Conservation (phyloP, 2,329 filamentous ascomycete genomes). For the Neonectria coccinea region DNA sequence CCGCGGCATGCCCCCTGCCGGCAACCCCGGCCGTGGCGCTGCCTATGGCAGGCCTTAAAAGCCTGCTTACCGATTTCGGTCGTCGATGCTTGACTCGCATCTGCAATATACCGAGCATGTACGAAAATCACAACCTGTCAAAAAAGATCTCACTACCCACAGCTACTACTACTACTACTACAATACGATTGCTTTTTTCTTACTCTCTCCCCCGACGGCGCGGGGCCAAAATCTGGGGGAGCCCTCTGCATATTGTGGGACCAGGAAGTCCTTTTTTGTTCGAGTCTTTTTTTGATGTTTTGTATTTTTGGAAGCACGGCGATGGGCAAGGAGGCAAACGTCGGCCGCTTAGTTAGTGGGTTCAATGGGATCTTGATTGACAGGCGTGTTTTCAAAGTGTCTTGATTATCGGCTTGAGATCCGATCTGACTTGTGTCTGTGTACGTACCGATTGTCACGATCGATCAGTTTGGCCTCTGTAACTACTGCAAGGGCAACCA, state of each 20-base stretch:
- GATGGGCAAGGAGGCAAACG: constrained; percentile 44
- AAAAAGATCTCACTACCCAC: constrained; percentile 27
- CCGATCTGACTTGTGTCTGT: neutral
- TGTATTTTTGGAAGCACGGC: constrained; percentile 42
- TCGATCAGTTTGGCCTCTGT: neutral
- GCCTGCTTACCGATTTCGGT: neutral
- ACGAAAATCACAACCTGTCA: constrained; percentile 38
- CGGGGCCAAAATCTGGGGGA: constrained; percentile 20
- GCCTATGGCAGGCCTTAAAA: constrained; percentile 50
- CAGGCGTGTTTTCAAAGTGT: constrained; percentile 10
- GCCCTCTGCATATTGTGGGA: constrained; percentile 26
- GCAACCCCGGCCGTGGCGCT: constrained; percentile 51
- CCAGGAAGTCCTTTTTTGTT: constrained; percentile 30
- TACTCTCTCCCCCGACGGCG: constrained; percentile 1
- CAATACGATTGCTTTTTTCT: constrained; percentile 18
- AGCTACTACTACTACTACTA: constrained; percentile 12
- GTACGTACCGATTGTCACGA: neutral
- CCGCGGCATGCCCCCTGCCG: constrained; percentile 66
- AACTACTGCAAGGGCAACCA: neutral
- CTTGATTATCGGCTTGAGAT: neutral
- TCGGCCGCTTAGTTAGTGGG: constrained; percentile 42
- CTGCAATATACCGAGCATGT: constrained; percentile 31
- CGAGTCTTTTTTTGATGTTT: constrained; percentile 35
- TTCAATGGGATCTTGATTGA: constrained; percentile 42
- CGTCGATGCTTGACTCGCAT: constrained; percentile 10